phyloP scores from a whole-genome alignment of 1,284 basidiomycete species.

The Phlebopus sp. region DNA sequence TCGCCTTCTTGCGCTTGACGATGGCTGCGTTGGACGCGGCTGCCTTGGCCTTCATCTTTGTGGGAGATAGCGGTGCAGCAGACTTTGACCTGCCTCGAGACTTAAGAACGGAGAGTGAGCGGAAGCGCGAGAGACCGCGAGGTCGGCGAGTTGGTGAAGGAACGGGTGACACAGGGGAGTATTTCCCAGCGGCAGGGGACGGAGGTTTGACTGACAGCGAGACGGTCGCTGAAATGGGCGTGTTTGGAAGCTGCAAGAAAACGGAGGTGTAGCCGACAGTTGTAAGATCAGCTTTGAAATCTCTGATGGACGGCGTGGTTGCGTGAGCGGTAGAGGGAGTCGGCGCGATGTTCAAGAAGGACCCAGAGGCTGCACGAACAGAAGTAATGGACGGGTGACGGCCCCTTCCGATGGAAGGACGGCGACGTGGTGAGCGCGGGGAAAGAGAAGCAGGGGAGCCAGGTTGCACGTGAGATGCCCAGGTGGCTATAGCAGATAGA shows the following conservation, averaged over 20 bases:
- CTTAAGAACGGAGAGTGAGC: slow-evolving; percentile 45
- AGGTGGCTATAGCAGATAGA: slow-evolving; percentile 44
- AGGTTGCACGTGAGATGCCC: slow-evolving; percentile 62
- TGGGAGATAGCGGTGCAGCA: slow-evolving; percentile 19
- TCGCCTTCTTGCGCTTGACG: slow-evolving; percentile 45
- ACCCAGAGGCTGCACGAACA: slow-evolving; percentile 36
- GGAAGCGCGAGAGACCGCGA: slow-evolving; percentile 37
- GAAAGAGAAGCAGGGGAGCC: slow-evolving; percentile 59
- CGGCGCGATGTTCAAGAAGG: slow-evolving; percentile 42
- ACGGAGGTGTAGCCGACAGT: slow-evolving; percentile 62
- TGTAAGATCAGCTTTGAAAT: slow-evolving; percentile 52
- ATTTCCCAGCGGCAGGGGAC: slow-evolving; percentile 1
- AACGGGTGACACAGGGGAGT: slow-evolving; percentile 11
- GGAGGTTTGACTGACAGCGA: slow-evolving; percentile 21
- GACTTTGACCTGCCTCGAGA: slow-evolving; percentile 34
- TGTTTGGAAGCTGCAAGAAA: slow-evolving; percentile 57
- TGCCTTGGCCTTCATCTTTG: slow-evolving; percentile 21
- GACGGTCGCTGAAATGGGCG: slow-evolving; percentile 39
- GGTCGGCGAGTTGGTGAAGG: slow-evolving; percentile 15
- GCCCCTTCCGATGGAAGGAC: slow-evolving; percentile 33
- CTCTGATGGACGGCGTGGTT: slow-evolving; percentile 37
- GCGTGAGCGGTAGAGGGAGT: slow-evolving; percentile 38
- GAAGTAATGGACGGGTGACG: slow-evolving; percentile 37
- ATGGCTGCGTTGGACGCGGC: slow-evolving; percentile 31
- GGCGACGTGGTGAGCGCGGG: slow-evolving; percentile 39